These are phyloP conservation scores for Microdochium trichocladiopsis DNA, from an alignment of 2,329 filamentous ascomycete genomes.

Conservation along the genomic window DNA sequence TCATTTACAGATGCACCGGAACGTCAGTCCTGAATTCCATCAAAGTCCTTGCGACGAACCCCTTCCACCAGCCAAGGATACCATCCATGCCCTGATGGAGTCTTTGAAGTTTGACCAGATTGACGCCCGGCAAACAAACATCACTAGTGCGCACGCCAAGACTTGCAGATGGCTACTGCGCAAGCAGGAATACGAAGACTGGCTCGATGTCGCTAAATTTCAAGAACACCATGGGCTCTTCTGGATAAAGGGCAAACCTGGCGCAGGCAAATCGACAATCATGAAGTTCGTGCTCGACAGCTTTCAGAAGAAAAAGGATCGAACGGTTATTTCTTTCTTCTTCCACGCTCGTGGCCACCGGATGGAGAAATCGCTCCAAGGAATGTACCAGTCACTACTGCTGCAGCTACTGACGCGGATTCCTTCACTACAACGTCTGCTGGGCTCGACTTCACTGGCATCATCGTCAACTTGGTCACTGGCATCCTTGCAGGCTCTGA, in stretches of 20 bases:
- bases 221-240: conserved; percentile 28
- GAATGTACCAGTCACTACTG: conserved; percentile 16
- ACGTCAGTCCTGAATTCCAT: too few species aligned
- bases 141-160: conserved; percentile 25
- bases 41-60: too few species aligned
- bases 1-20: too few species aligned
- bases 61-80: not conserved
- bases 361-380: not conserved
- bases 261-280: conserved; percentile 31
- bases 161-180: conserved; percentile 34
- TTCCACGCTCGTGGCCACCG: conserved; percentile 10
- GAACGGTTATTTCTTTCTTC: conserved; percentile 11
- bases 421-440: not conserved
- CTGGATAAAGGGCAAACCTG: conserved; percentile 40
- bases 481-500: conserved; percentile 5
- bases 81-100: conserved; percentile 11
- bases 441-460: too few species aligned
- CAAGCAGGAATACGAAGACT: conserved; percentile 22
- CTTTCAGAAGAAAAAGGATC: conserved; percentile 4
- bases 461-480: not conserved
- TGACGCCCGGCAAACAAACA: conserved; percentile 23
- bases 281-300: conserved; percentile 14
- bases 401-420: conserved; percentile 18
- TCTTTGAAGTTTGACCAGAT: conserved; percentile 30
- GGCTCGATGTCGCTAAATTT: conserved; percentile 23